Conservation (phyloP, 1,139 yeast species). For the Sugiyamaella novakii region DNA sequence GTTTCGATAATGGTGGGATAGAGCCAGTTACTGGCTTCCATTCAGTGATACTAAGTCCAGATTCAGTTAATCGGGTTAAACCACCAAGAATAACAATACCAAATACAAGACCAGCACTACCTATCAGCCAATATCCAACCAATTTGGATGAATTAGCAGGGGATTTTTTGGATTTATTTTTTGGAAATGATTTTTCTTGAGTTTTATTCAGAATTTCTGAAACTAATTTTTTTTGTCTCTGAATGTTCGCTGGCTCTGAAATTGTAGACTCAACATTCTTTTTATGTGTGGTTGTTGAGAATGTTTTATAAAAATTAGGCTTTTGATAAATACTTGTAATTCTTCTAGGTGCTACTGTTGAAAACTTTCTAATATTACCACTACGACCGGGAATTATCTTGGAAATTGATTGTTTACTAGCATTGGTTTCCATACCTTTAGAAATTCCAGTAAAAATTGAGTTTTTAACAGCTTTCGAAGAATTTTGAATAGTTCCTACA, state of each 20-base stretch:
- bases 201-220: conserved; percentile 14
- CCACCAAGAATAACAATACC: conserved; percentile 98
- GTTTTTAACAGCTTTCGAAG: background rate
- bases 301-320: background rate
- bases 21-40: conserved; percentile 99
- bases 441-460: conserved; percentile 5
- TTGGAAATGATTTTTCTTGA: conserved; percentile 10
- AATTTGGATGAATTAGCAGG: conserved; percentile 39
- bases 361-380: background rate
- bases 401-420: background rate
- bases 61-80: conserved; percentile 88
- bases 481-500: conserved; percentile 1
- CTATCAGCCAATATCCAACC: conserved; percentile 88
- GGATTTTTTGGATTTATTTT: conserved; percentile 25
- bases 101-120: conserved; percentile 88
- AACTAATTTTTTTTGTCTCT: conserved; percentile 14
- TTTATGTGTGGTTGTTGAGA: conserved; percentile 7
- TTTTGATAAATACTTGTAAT: background rate
- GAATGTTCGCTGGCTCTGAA: conserved; percentile 6
- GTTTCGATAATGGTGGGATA: conserved; percentile 77
- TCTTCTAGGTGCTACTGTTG: background rate
- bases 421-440: background rate
- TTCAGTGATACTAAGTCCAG: conserved; percentile 94
- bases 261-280: conserved; percentile 11
- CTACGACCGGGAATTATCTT: background rate